Evolutionary conservation across 306 rosid species (phyloP), one percentile per base, ranked within the genome.

Genomic region (Bauhinia variegata): DNA sequence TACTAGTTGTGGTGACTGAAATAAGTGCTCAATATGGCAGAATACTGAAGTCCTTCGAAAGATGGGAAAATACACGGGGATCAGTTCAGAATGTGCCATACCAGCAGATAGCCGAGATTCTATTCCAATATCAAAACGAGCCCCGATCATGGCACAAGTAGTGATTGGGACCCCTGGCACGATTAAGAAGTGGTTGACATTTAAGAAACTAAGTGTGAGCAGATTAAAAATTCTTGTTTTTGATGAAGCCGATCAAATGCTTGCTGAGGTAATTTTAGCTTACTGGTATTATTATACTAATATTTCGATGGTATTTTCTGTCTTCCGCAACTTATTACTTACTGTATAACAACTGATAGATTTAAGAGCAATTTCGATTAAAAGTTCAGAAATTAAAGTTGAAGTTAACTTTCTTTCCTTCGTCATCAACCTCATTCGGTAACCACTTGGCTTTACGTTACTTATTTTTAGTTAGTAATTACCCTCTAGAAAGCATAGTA

Each of bases 161-260:
- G 88, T 92, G 48, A 85, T 92, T n/a, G 98, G 98, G 18, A 92
- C 98, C 10, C 96, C 98, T 43, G 98, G 98, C 33, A 92, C 98
- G 0, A 75, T 92, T 4, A 87, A 82, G 82, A 89, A 60, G 73
- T 87, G 84, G 87, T 85, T 92, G 78, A 46, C 80, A 5, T 8
- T 5, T 5, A 82, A 78, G 82, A 92, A 87, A 70, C 75, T 92
- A 37, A 84, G 83, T 42, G 73, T 58, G 9, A 54, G 65, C 31
- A 41, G 48, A 16, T 69, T 92, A 66, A 86, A 72, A 84, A 84
- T 92, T 68, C 96, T 92, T 37, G 98, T 92, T 57, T 89, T 92
- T 8, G 96, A 92, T 12, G 98, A 92, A 77, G 98, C 98, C 36
- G 98, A 92, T 84, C 96, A 89, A 71, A 85, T 88, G 95, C 86